Base-by-base conservation (phyloP, 208 protist genomes). In the Sergeia podlipaevii region DNA sequence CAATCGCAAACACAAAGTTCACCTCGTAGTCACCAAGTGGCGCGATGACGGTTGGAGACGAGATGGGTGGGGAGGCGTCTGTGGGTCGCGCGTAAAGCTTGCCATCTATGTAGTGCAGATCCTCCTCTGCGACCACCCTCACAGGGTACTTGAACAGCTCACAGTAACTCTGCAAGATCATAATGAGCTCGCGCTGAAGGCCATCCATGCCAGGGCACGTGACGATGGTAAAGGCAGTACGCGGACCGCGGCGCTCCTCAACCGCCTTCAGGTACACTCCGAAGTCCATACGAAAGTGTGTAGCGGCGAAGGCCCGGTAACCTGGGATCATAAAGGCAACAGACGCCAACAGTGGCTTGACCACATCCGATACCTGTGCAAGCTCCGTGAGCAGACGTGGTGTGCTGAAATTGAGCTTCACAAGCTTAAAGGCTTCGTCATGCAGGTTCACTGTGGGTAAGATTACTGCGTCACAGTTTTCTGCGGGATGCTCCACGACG, bases 191-290 rank as follows among this genome's bases (percentile, higher is more conserved):
- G 23, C 65, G 65, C 47, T 62, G 28, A 6, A 67, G 33, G 20
- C 53, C 60, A 46, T 73, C 65, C 77, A 64, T 63, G 23, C n/a
- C 58, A 11, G 20, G 20, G 21, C 23, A 4, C 5, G 48, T 42
- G 20, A 85, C 74, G 67, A 90, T 74, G 20, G 77, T 84, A 17
- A 90, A 70, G 17, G 67, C 77, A 11, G 67, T 81, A 26, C 82
- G 82, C 6, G 65, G 54, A 15, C 82, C 82, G 32, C 72, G 74
- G 26, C 59, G 26, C 29, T 43, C 48, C 61, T 85, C 74, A 24
- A 90, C 70, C 21, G 46, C 24, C 49, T 74, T 69, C 15, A 90
- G 42, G 51, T 85, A 90, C 17, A 52, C 52, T 6, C 42, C 52
- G 27, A 90, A 75, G 55, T 90, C 82, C 30, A 65, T 65, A 36